Evolutionary conservation across 805 yeast species (phyloP).

Genomic region (Saccharomycopsis selenospora): DNA sequence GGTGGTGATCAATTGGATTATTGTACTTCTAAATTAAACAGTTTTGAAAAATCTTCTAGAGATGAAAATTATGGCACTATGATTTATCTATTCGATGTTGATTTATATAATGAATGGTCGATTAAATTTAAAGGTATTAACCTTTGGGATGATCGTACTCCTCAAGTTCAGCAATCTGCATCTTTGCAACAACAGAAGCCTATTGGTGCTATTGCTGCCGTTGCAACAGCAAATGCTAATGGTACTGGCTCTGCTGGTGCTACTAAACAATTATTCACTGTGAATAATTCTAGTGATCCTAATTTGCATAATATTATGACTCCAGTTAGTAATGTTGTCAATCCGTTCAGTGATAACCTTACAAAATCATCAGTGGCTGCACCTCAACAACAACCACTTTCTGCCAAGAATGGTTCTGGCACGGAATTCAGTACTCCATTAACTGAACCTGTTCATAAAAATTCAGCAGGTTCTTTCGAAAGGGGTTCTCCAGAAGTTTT

Average conservation of each 20-base stretch:
- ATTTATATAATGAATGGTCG: conserved; percentile 21
- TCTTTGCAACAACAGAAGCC: not conserved
- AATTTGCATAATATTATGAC: not conserved
- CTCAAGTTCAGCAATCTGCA: conserved; percentile 5
- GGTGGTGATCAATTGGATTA: conserved; percentile 86
- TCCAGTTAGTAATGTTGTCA: too few relatives aligned
- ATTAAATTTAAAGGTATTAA: conserved; percentile 14
- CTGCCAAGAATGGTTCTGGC: not conserved
- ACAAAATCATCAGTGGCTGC: not conserved
- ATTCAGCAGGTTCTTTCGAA: conserved; percentile 10
- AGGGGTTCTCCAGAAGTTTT: conserved; percentile 5
- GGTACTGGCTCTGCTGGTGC: not conserved
- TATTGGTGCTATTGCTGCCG: not conserved
- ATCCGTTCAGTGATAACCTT: too few relatives aligned
- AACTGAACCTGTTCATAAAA: conserved; percentile 8
- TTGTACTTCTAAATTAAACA: conserved; percentile 39
- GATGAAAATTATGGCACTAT: conserved; percentile 52
- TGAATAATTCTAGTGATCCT: not conserved
- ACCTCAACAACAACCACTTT: not conserved
- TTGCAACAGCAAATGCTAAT: not conserved
- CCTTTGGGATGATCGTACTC: conserved; percentile 17
- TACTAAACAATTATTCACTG: not conserved
- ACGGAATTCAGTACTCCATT: conserved; percentile 2
- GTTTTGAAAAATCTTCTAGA: conserved; percentile 45
- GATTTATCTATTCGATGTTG: conserved; percentile 57